Conservation (phyloP, 345 rosid genomes). For the Hibiscus tridactylites region DNA sequence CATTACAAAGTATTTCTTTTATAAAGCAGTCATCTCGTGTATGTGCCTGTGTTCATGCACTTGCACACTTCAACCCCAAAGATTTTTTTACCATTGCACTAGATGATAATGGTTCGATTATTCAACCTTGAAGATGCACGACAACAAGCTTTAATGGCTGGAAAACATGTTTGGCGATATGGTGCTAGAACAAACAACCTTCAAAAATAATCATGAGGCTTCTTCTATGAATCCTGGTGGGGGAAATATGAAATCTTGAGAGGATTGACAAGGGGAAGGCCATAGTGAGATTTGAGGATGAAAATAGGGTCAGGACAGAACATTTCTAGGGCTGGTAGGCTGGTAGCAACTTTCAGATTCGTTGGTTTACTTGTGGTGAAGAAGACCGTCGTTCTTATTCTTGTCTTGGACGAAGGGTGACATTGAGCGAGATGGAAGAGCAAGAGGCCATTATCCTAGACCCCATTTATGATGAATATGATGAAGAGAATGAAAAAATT, state of each 20-base stretch:
- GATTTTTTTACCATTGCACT: slow-evolving; percentile 2
- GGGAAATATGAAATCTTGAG: background rate
- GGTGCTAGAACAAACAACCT: background rate
- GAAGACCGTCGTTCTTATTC: background rate
- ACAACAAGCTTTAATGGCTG: background rate
- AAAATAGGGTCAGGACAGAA: background rate
- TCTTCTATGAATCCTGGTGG: background rate
- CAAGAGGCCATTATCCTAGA: background rate
- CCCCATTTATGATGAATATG: background rate
- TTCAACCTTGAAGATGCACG: background rate
- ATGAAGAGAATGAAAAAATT: background rate
- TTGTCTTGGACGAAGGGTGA: background rate
- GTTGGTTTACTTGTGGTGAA: background rate
- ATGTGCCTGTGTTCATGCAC: background rate
- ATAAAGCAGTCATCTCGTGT: background rate
- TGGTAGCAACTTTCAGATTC: background rate
- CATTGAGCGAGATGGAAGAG: background rate
- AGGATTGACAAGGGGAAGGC: background rate
- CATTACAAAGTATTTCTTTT: background rate
- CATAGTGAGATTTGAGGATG: background rate
- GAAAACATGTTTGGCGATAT: background rate
- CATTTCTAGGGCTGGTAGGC: background rate
- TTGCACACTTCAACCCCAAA: background rate
- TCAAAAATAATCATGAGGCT: background rate
- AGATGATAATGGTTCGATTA: background rate